phyloP scores from a whole-genome alignment of 2,329 filamentous ascomycete genomes.

The Arthroderma uncinatum region DNA sequence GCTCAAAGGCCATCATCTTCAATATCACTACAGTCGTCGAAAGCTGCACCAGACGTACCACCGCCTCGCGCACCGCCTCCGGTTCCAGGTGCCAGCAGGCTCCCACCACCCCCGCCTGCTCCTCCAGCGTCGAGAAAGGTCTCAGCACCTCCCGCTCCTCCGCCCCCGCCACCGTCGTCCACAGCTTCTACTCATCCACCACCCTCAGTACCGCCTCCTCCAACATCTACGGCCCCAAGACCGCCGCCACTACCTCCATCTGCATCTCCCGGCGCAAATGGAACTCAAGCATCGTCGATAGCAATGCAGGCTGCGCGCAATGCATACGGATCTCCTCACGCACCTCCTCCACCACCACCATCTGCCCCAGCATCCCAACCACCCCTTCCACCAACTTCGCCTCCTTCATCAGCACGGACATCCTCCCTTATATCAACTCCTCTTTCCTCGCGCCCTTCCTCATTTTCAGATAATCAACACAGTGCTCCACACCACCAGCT shows the following conservation, averaged over 20 bases:
- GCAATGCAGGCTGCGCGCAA: constrained; percentile 50
- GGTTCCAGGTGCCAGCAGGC: constrained; percentile 35
- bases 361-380: constrained; percentile 22
- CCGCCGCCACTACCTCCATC: constrained; percentile 34
- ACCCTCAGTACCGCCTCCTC: constrained; percentile 29
- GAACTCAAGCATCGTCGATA: constrained; percentile 37
- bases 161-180: constrained; percentile 33
- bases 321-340: constrained; percentile 42
- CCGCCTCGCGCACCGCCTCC: constrained; percentile 58
- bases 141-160: constrained; percentile 39
- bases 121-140: constrained; percentile 42
- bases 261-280: constrained; percentile 29
- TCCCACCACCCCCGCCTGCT: constrained; percentile 45
- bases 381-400: constrained; percentile 36
- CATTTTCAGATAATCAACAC: constrained; percentile 18
- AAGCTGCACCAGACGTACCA: constrained; percentile 34
- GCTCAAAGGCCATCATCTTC: constrained; percentile 49
- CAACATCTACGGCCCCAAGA: constrained; percentile 19
- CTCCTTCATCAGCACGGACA: constrained; percentile 37
- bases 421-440: constrained; percentile 23
- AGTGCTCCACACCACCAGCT: constrained; percentile 34
- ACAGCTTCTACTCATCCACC: constrained; percentile 31
- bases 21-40: constrained; percentile 46
- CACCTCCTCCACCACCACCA: constrained; percentile 33
- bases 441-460: constrained; percentile 35